phyloP scores from a whole-genome alignment of 176 grass and related monocot genomes.

The Aegilops umbellulata region DNA sequence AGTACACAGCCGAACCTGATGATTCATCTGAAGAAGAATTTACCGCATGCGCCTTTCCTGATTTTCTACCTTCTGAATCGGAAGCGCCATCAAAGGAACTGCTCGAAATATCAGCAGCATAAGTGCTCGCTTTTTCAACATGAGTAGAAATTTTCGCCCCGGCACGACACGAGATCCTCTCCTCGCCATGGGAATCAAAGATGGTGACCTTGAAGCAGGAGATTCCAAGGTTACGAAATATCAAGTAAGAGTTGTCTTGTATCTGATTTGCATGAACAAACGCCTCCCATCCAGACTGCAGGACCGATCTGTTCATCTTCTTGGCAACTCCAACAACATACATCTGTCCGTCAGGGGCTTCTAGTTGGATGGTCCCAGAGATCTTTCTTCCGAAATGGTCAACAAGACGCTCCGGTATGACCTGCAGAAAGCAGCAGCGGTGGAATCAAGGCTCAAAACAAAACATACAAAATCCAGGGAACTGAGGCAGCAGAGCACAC shows the following conservation, averaged over 20 bases:
- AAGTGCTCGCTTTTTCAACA: neutral
- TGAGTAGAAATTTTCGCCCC: neutral
- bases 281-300: neutral
- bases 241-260: neutral
- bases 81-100: neutral
- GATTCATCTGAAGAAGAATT: neutral
- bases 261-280: neutral
- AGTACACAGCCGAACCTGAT: neutral
- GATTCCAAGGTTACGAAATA: neutral
- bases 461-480: neutral
- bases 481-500: neutral
- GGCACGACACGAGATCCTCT: neutral
- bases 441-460: neutral
- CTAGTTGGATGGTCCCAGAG: neutral
- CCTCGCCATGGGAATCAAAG: neutral
- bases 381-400: neutral
- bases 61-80: neutral
- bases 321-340: neutral
- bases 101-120: neutral
- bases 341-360: neutral
- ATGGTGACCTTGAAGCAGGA: neutral
- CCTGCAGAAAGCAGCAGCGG: neutral
- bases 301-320: neutral
- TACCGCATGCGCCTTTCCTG: neutral
- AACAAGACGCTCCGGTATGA: neutral